Conservation (phyloP, 768 basidiomycete genomes). For the Boletus subparvulus region DNA sequence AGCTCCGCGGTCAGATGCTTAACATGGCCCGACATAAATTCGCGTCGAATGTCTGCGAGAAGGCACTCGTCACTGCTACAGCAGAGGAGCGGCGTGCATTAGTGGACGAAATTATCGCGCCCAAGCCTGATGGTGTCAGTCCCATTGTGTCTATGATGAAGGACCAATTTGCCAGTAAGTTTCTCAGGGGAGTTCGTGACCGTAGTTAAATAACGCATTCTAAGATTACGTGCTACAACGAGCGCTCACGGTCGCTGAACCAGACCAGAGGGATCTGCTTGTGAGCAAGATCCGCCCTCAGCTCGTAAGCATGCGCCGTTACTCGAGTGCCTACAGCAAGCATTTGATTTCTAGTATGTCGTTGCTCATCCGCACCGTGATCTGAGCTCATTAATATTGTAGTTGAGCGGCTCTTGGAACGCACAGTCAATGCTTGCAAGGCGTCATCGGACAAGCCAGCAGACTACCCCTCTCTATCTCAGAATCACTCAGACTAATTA, state of each 20-base stretch:
- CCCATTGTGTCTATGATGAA: slow-evolving; percentile 73
- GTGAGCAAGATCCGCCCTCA: slow-evolving; percentile 64
- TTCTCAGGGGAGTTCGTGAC: neutral
- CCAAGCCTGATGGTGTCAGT: slow-evolving; percentile 64
- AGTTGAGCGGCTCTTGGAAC: slow-evolving; percentile 74
- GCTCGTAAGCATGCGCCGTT: slow-evolving; percentile 66
- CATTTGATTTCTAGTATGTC: slow-evolving; percentile 76
- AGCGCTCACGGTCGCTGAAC: slow-evolving; percentile 66
- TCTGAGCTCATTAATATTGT: slow-evolving; percentile 8
- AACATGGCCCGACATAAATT: slow-evolving; percentile 86
- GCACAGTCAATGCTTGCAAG: slow-evolving; percentile 37
- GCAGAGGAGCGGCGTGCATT: slow-evolving; percentile 62
- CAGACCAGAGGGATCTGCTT: slow-evolving; percentile 67
- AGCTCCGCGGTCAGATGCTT: slow-evolving; percentile 76
- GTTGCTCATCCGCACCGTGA: neutral
- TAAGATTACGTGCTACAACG: slow-evolving; percentile 86
- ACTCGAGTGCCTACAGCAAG: slow-evolving; percentile 73
- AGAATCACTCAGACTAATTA: slow-evolving; percentile 24
- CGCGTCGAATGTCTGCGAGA: slow-evolving; percentile 95
- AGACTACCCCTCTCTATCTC: slow-evolving; percentile 31
- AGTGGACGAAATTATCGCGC: slow-evolving; percentile 78
- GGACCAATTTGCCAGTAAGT: slow-evolving; percentile 86
- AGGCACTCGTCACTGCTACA: slow-evolving; percentile 71
- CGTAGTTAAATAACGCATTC: neutral
- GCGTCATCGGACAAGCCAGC: slow-evolving; percentile 27